Conservation (phyloP, 2,329 filamentous ascomycete genomes). For the Cercospora citrullina region DNA sequence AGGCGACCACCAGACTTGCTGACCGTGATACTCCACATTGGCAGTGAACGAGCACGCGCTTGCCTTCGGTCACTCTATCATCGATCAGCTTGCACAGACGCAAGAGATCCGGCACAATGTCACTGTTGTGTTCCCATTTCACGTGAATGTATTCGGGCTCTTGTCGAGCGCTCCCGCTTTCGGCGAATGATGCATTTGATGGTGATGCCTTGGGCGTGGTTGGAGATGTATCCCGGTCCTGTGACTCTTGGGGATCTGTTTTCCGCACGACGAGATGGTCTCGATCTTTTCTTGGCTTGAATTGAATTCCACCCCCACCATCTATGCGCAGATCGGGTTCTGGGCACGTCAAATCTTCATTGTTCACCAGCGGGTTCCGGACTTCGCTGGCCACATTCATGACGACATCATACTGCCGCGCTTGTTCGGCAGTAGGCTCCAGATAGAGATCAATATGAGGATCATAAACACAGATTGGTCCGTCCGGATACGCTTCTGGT, state of each 20-base stretch:
- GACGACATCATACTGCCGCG: slow-evolving; percentile 75
- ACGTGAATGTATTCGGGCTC: slow-evolving; percentile 83
- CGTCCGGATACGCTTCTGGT: slow-evolving; percentile 77
- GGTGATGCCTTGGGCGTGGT: slow-evolving; percentile 58
- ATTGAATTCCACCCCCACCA: slow-evolving; percentile 39
- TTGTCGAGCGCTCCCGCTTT: slow-evolving; percentile 32
- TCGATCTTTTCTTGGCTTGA: slow-evolving; percentile 32
- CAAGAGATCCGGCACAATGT: slow-evolving; percentile 76
- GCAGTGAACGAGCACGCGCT: slow-evolving; percentile 79
- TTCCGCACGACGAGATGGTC: slow-evolving; percentile 18
- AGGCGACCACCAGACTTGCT: slow-evolving; percentile 82
- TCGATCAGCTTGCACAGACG: slow-evolving; percentile 75
- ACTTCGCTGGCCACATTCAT: slow-evolving; percentile 85
- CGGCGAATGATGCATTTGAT: slow-evolving; percentile 31
- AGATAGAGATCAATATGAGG: slow-evolving; percentile 76
- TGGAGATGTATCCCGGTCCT: slow-evolving; percentile 41
- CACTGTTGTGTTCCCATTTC: slow-evolving; percentile 85
- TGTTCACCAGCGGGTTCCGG: slow-evolving; percentile 65
- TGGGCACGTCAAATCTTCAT: slow-evolving; percentile 18
- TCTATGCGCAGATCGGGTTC: slow-evolving; percentile 39
- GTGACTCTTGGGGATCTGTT: not conserved
- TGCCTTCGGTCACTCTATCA: slow-evolving; percentile 67
- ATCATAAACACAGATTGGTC: slow-evolving; percentile 78
- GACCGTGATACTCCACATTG: slow-evolving; percentile 85
- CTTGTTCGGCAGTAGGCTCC: slow-evolving; percentile 76